These are phyloP conservation scores for Chrysanthemum makinoi DNA, from an alignment of 129 eudicot genomes.

Conservation along the genomic window DNA sequence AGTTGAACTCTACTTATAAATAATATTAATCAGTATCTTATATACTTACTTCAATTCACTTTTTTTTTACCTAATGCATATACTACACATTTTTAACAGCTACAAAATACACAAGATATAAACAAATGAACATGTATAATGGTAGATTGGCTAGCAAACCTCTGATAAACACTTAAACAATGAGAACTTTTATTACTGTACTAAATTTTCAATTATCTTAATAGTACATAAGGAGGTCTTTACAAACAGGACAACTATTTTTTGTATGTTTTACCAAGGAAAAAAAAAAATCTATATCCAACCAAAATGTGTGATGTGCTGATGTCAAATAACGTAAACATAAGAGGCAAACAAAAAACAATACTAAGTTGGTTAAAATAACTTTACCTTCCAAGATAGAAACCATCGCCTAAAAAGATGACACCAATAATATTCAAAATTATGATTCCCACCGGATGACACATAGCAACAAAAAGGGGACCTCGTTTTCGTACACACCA, in stretches of 20 bases:
- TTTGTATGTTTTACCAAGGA: neutral
- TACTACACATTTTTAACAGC: too few relatives aligned
- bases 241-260: neutral
- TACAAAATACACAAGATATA: too few relatives aligned
- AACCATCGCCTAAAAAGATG: constrained; percentile 49
- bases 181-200: neutral
- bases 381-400: constrained; percentile 69
- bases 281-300: neutral
- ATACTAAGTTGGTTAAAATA: neutral
- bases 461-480: constrained; percentile 74
- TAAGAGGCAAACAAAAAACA: neutral
- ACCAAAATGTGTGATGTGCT: too few relatives aligned
- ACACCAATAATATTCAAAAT: constrained; percentile 49
- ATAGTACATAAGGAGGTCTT: neutral
- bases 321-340: neutral
- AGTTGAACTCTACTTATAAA: too few relatives aligned
- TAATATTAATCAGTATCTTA: too few relatives aligned
- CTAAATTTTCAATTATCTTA: neutral
- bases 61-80: too few relatives aligned
- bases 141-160: neutral
- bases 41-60: too few relatives aligned
- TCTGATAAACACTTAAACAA: neutral
- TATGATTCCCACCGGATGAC: constrained; percentile 70
- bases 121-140: too few relatives aligned
- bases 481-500: constrained; percentile 68